Evolutionary conservation across 2,329 filamentous ascomycete genomes (phyloP).

Genomic region (Aureobasidium sp.): DNA sequence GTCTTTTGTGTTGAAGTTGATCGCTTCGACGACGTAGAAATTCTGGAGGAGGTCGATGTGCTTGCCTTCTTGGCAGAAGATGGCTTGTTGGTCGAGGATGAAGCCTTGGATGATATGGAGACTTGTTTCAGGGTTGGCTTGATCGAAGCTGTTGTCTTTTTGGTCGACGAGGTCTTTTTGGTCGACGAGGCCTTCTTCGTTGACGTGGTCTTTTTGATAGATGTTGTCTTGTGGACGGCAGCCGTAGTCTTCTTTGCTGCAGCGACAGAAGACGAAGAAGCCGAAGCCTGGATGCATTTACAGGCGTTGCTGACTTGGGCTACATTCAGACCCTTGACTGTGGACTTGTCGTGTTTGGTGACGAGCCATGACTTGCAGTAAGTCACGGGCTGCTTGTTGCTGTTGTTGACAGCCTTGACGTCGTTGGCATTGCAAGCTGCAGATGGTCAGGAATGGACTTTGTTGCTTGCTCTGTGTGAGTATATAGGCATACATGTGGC

Average conservation of each 20-base stretch:
- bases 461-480: neutral
- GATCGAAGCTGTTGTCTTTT: neutral
- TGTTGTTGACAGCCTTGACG: conserved; percentile 1
- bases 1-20: conserved; percentile 3
- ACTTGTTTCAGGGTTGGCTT: neutral
- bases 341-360: conserved; percentile 7
- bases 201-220: neutral
- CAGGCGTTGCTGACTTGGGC: conserved; percentile 11
- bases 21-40: neutral
- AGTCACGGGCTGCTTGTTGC: conserved; percentile 4
- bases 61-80: conserved; percentile 2
- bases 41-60: neutral
- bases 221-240: neutral
- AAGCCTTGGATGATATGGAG: neutral
- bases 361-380: conserved; percentile 15
- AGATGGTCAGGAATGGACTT: neutral
- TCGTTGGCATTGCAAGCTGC: conserved; percentile 12
- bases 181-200: neutral
- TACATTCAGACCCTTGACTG: conserved; percentile 3
- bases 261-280: conserved; percentile 6
- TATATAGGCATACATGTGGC: neutral
- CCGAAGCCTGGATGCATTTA: conserved; percentile 8
- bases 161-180: neutral
- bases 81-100: neutral
- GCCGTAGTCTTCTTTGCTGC: conserved; percentile 12